phyloP scores from a whole-genome alignment of 2,329 filamentous ascomycete species.

The Cercospora nicotianae region DNA sequence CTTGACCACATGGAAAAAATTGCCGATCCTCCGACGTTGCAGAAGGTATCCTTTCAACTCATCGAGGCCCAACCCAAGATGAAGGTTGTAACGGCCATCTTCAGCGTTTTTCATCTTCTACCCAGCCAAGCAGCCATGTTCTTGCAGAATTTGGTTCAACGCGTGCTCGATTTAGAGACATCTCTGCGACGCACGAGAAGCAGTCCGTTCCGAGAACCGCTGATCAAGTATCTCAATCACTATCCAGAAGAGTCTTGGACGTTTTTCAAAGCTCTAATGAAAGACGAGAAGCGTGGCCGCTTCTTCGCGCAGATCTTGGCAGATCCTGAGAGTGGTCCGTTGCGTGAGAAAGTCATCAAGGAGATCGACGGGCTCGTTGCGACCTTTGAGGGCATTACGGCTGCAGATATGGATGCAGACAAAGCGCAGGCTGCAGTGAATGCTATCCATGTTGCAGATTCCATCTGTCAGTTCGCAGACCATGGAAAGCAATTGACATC shows the following conservation, averaged over 20 bases:
- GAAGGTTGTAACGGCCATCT: slow-evolving; percentile 91
- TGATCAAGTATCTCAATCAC: slow-evolving; percentile 90
- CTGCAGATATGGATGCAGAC: slow-evolving; percentile 63
- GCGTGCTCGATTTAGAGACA: slow-evolving; percentile 84
- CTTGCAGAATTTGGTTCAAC: slow-evolving; percentile 84
- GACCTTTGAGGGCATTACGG: slow-evolving; percentile 44
- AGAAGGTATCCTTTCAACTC: slow-evolving; percentile 90
- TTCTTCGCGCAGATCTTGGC: slow-evolving; percentile 86
- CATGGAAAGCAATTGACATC: slow-evolving; percentile 66
- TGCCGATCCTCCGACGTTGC: slow-evolving; percentile 74
- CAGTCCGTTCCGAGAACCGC: slow-evolving; percentile 85
- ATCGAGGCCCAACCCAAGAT: slow-evolving; percentile 91
- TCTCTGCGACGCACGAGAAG: slow-evolving; percentile 81
- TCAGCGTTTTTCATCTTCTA: slow-evolving; percentile 96
- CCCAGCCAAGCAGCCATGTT: slow-evolving; percentile 87
- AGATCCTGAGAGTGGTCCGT: slow-evolving; percentile 69
- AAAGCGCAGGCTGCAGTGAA: slow-evolving; percentile 81
- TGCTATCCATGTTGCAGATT: slow-evolving; percentile 79
- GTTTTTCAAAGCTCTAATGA: slow-evolving; percentile 74
- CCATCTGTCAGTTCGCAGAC: slow-evolving; percentile 67
- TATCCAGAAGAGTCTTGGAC: slow-evolving; percentile 87
- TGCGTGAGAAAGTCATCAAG: slow-evolving; percentile 72
- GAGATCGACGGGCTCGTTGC: slow-evolving; percentile 72
- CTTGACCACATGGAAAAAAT: slow-evolving; percentile 92
- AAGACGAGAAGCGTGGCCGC: slow-evolving; percentile 83